Base-by-base conservation (phyloP, 306 rosid species). In the Abrus precatorius region DNA sequence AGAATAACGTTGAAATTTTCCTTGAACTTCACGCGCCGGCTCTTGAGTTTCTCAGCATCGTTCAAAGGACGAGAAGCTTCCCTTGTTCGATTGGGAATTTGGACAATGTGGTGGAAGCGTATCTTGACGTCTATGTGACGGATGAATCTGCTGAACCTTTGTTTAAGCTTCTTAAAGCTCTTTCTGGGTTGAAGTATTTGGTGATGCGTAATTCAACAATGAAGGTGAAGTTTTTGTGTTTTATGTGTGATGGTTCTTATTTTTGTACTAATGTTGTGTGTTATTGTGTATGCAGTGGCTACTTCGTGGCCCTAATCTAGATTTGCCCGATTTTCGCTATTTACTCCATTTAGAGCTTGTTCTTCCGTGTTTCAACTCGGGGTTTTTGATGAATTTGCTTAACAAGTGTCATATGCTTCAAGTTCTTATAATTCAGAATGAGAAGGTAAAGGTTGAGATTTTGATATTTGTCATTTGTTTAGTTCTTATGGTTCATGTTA, bases 321-420 rank as follows among this genome's bases (percentile, higher is more conserved):
- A 62, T 6, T 49, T 34, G 47, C 72, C 62, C 0, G 63, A 62
- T 1, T 76, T 62, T 62, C n/a, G 7, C 36, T 0, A 10, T 9
- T 49, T 76, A 6, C 13, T 34, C 48, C 62, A 7, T 48, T 63
- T 76, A 5, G 48, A 76, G 50, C 33, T 76, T 14, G 10, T 5
- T 49, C 62, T 76, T 76, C 80, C 63, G 1, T 48, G 36, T 28
- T 76, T 63, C 52, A 33, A 76, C 61, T 9, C 52, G 0, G 49
- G 5, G 63, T 13, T 76, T 1, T 2, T 76, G 40, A 4, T 34
- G 38, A 20, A 36, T 6, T 8, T 76, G 52, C 80, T 76, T 63
- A 5, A 49, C 28, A 63, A 34, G 36, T 62, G 72, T 38, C 72
- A 49, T 2, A 49, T n/a, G 72, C 61, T 76, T 76, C 52, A 49